Conservation (phyloP, 2,329 filamentous ascomycete genomes). For the Teratosphaeria gauchensis region DNA sequence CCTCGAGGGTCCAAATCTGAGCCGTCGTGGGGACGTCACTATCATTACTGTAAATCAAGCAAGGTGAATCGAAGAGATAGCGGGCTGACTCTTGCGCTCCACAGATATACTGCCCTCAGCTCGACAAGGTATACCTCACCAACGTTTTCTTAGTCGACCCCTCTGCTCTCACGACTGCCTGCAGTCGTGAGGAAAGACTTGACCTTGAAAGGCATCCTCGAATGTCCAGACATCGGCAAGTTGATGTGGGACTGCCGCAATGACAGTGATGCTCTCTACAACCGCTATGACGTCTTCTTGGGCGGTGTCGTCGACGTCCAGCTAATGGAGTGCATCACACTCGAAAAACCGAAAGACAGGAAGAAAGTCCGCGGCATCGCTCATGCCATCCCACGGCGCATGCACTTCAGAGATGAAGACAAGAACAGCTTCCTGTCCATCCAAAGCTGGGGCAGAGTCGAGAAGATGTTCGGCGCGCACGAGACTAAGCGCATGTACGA, state of each 20-base stretch:
- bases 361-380: background rate
- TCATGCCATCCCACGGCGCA: background rate
- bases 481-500: background rate
- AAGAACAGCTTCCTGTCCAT: background rate
- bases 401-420: background rate
- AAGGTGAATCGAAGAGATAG: background rate
- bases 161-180: background rate
- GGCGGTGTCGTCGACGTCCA: background rate
- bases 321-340: background rate
- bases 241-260: background rate
- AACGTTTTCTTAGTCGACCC: background rate
- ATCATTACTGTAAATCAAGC: background rate
- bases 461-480: background rate
- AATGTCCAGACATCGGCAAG: background rate
- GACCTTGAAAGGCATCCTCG: background rate
- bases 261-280: background rate
- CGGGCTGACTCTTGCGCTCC: no score
- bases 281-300: background rate
- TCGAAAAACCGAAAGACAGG: background rate
- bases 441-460: background rate
- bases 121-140: background rate
- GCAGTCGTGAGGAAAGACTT: background rate
- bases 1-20: background rate
- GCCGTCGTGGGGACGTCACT: background rate
- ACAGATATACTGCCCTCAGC: background rate